phyloP scores from a whole-genome alignment of 805 yeast genomes.

The Brettanomyces nanus region DNA sequence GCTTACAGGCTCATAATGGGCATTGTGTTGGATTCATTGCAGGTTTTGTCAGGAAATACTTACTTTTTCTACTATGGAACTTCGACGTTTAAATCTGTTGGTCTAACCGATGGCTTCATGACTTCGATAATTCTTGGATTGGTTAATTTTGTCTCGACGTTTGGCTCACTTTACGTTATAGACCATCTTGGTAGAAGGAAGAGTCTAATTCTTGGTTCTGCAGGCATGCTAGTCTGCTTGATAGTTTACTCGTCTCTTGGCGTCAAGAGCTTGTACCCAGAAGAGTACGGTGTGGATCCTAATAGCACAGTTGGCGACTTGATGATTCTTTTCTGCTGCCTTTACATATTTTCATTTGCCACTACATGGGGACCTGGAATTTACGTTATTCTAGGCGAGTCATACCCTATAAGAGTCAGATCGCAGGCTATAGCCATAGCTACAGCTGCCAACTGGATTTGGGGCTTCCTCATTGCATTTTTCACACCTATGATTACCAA shows the following conservation, averaged over 20 bases:
- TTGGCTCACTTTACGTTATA: constrained; percentile 37
- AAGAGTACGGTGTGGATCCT: constrained; percentile 28
- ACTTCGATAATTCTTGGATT: constrained; percentile 48
- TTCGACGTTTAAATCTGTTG: constrained; percentile 42
- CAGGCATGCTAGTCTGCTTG: constrained; percentile 44
- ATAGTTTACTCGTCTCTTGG: constrained; percentile 51
- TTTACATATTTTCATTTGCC: constrained; percentile 57
- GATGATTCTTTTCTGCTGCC: constrained; percentile 48
- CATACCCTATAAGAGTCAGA: constrained; percentile 55
- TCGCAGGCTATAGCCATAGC: constrained; percentile 47
- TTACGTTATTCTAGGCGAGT: constrained; percentile 53
- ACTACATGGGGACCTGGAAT: constrained; percentile 69
- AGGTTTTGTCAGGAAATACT: constrained; percentile 57
- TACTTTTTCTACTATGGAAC: constrained; percentile 63
- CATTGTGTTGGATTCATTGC: constrained; percentile 38
- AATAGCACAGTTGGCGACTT: constrained; percentile 37
- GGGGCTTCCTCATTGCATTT: constrained; percentile 55
- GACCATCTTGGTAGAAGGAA: constrained; percentile 40
- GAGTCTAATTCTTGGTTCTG: constrained; percentile 40
- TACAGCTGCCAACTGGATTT: constrained; percentile 54
- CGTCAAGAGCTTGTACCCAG: constrained; percentile 29
- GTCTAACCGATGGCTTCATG: constrained; percentile 43
- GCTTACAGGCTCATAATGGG: constrained; percentile 50
- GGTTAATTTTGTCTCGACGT: constrained; percentile 46
- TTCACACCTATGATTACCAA: constrained; percentile 63